Percentiles rank a stretch among this genome's conserved stretches.
Conservation (phyloP, 345 rosid genomes). For the Syzygium oleosum region DNA sequence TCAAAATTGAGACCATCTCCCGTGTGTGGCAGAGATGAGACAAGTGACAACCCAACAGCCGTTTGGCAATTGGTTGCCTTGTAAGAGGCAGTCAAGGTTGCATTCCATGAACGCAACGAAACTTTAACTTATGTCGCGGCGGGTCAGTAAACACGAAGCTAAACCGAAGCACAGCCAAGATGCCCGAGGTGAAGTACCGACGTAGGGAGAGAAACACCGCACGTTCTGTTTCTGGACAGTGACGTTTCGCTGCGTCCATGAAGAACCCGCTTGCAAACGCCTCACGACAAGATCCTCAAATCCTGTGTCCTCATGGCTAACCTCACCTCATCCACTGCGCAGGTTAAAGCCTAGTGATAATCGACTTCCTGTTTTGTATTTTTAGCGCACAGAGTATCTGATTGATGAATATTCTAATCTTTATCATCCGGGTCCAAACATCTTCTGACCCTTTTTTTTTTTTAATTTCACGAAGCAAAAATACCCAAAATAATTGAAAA, state of each 20-base stretch:
- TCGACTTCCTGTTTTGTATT: background rate
- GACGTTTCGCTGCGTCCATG: background rate
- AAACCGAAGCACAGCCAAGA: background rate
- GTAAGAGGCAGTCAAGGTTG: background rate
- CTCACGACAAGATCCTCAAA: background rate
- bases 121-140: background rate
- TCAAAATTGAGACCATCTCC: background rate
- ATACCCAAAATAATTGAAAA: background rate
- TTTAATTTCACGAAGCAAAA: background rate
- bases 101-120: background rate
- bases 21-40: background rate
- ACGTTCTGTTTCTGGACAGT: background rate
- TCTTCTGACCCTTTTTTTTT: background rate
- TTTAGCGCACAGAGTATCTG: background rate
- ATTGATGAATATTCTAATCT: background rate
- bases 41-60: background rate
- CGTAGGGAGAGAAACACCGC: background rate
- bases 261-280: background rate
- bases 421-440: background rate
- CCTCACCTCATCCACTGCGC: background rate
- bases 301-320: background rate
- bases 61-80: background rate
- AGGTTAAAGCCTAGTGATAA: background rate
- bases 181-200: background rate
- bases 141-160: background rate